Evolutionary conservation across 768 basidiomycete genomes (phyloP), one percentile per base, ranked within the genome.

Genomic region (Suillus fuscotomentosus): DNA sequence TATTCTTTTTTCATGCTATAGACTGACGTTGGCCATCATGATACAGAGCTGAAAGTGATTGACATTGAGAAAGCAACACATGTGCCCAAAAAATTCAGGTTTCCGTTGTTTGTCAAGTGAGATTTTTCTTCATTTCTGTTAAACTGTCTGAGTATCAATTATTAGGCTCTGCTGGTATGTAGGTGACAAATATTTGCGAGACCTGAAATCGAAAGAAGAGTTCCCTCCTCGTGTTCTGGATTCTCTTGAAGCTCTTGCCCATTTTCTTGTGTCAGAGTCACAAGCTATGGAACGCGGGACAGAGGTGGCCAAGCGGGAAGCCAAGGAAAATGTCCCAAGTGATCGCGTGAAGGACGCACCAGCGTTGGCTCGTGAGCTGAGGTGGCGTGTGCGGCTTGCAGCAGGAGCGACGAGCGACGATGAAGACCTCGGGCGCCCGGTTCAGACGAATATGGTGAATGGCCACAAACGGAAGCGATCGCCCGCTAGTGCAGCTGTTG

Each of bases 21-120:
- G 48, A 20, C 60, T 31, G 66, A 76, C 51, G 69, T 17, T 24
- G 38, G 60, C 55, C 14, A 34, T 47, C 41, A 61, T 15, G 41
- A 42, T 42, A 13, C 75, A 97, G 95, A 99, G 77, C 81, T 99
- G 22, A 86, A 87, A 65, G 86, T 99, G 27, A 83, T 95, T 56
- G 88, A 95, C 59, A 97, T 99, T 69, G 97, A 99, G 76, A 92
- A 94, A 67, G 83, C 86, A 2, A 98, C 96, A 1, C 90, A 91
- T 63, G 97, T 98, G 1, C 95, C 97, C 0, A 95, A 92, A 75
- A 92, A 92, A 75, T 95, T 95, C 75, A 83, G 92, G 51, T 96
- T 93, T 70, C 94, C 94, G 1, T 81, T 89, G 73, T 93, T 95
- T 70, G 80, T 88, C 63, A 89, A 84, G 92, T 92, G 70, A 73